phyloP scores from a whole-genome alignment of 345 rosid species.

The Eucalyptus polybractea region DNA sequence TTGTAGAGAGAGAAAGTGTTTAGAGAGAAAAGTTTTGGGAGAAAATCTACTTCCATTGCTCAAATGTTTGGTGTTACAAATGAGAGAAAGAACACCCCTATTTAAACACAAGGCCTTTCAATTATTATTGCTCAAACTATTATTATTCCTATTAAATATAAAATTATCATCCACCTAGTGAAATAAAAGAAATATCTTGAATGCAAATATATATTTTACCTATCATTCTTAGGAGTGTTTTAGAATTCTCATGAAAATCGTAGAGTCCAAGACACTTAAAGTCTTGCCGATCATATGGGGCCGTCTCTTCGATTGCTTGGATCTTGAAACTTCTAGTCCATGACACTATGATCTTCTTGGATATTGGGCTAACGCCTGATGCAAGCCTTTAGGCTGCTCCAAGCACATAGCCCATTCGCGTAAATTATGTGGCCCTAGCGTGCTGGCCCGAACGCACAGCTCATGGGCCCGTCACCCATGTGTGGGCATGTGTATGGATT shows the following conservation, averaged over 20 bases:
- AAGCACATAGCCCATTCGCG: not conserved
- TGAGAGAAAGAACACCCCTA: not conserved
- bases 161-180: not conserved
- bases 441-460: too few relatives aligned
- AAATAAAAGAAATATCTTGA: not conserved
- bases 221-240: not conserved
- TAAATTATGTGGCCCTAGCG: not conserved
- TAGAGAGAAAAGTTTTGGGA: not conserved
- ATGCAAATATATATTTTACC: not conserved
- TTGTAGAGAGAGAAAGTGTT: not conserved
- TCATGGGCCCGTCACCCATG: not conserved
- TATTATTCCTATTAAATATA: too few relatives aligned
- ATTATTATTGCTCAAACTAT: not conserved
- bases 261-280: not conserved
- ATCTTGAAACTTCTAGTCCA: not conserved
- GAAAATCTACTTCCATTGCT: too few relatives aligned
- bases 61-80: not conserved
- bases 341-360: not conserved
- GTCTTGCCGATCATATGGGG: not conserved
- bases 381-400: not conserved
- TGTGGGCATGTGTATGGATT: not conserved
- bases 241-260: not conserved
- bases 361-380: not conserved
- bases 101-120: not conserved
- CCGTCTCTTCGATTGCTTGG: not conserved